Conservation (phyloP, 495 filamentous ascomycete species). For the Penicillium coffeae region DNA sequence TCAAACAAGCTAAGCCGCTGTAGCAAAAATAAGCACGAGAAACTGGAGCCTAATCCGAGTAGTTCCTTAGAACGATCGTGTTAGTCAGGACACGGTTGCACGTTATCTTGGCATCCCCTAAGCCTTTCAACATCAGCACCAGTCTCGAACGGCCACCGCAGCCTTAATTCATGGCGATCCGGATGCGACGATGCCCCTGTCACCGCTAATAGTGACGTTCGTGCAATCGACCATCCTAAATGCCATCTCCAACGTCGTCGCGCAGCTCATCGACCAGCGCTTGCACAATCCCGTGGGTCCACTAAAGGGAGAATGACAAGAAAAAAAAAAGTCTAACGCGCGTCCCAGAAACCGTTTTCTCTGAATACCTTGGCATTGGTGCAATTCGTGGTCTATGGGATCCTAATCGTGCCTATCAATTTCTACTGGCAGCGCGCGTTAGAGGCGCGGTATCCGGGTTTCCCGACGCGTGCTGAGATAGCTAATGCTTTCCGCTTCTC, state of each 20-base stretch:
- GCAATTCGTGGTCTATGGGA: constrained; percentile 73
- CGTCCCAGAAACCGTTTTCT: constrained; percentile 27
- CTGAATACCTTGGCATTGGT: constrained; percentile 63
- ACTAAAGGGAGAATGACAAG: constrained; percentile 9
- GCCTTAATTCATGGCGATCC: constrained; percentile 1
- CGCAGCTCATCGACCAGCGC: constrained; percentile 72
- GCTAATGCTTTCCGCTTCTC: constrained; percentile 13
- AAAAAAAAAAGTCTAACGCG: constrained; percentile 2
- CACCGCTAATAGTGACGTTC: constrained; percentile 61
- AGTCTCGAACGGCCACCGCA: constrained; percentile 1
- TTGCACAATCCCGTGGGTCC: constrained; percentile 51
- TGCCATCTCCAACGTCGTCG: constrained; percentile 74
- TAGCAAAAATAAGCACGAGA: no score
- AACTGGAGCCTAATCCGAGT: no score
- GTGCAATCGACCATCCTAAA: constrained; percentile 69
- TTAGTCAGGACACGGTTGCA: constrained; percentile 30
- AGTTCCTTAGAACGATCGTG: no score
- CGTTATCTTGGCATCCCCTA: constrained; percentile 21
- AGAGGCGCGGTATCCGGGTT: constrained; percentile 51
- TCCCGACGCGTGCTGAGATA: constrained; percentile 26
- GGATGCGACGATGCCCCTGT: constrained; percentile 20
- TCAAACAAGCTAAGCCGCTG: no score
- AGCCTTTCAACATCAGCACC: not conserved
- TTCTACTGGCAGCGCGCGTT: constrained; percentile 74
- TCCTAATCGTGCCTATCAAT: constrained; percentile 79